Evolutionary conservation across 805 yeast genomes (phyloP), one percentile per base, ranked within the genome.

Genomic region (Blastobotrys peoriensis): DNA sequence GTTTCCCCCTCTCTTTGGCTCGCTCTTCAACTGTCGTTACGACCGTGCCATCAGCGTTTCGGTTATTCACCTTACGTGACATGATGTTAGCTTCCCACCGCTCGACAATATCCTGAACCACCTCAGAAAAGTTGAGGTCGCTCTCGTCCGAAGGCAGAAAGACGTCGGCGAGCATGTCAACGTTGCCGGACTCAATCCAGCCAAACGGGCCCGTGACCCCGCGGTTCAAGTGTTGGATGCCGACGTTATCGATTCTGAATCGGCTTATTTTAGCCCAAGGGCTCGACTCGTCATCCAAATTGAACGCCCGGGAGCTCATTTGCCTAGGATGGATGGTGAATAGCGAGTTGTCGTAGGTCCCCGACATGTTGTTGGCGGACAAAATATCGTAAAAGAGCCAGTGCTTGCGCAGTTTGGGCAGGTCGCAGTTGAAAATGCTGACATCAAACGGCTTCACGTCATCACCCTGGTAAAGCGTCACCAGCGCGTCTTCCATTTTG

Each of bases 121-220:
- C 52, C 45, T 63, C 63, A 34, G 60, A 48, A 33, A 61, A 46
- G n/a, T 71, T 71, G 39, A 74, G 62, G 35, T 74, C 78, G 27
- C 76, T 75, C 35, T 72, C 70, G 42, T 77, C 80, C 38, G 77
- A 76, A 0, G 95, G 94, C 2, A 88, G 79, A 73, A 81, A 77
- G 15, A 91, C 78, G 59, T 93, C 97, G 5, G 96, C 97, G 51
- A 86, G 68, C 81, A 93, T 82, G 63, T 93, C 97, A 18, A 91
- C 98, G 41, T 79, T 79, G 10, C 99, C 98, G 49, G 77, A 74
- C 4, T 86, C 79, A 45, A 93, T 91, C 99, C 99, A 93, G 4
- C 98, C 97, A 64, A 93, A 87, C 9, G 98, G 96, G 0, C 99
- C 98, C 4, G 55, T 55, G 46, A 86, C 74, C 0, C 97, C 98